phyloP scores from a whole-genome alignment of 495 filamentous ascomycete genomes.

The Cetradonia linearis region DNA sequence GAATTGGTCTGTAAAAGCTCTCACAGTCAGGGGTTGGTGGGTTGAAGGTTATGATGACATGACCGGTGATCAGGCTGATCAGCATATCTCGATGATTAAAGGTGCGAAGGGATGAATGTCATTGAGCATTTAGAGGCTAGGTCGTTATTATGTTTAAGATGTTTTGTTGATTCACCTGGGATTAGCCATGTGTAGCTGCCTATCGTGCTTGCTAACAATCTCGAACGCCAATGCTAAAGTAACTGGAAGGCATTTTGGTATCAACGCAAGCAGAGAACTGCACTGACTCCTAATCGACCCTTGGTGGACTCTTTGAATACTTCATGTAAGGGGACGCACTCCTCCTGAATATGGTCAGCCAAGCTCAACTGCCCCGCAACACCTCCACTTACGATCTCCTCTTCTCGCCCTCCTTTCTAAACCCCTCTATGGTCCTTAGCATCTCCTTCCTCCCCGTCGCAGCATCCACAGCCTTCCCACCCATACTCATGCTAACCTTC shows the following conservation, averaged over 20 bases:
- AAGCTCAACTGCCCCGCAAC: not conserved
- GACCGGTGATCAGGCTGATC: conserved; percentile 1
- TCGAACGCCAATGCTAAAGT: not conserved
- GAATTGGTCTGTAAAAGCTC: not conserved
- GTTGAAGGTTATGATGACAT: conserved; percentile 4
- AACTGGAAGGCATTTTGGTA: not conserved
- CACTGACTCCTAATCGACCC: conserved; percentile 30
- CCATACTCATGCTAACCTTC: conserved; percentile 91
- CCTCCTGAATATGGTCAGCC: conserved; percentile 16
- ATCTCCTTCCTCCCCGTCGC: conserved; percentile 72
- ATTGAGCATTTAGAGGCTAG: not conserved
- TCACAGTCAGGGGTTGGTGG: not conserved
- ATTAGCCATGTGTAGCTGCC: not conserved
- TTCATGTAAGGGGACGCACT: conserved; percentile 24
- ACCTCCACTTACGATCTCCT: conserved; percentile 59
- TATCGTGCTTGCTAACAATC: not conserved
- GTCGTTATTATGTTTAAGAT: not conserved
- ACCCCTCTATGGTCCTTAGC: conserved; percentile 68
- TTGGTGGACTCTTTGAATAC: conserved; percentile 36
- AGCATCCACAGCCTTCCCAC: conserved; percentile 68
- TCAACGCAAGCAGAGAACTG: not conserved
- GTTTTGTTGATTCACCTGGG: not conserved
- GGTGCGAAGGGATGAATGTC: not conserved
- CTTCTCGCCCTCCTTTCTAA: conserved; percentile 72
- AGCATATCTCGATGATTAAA: not conserved